Base-by-base conservation (phyloP, 1,284 basidiomycete species). In the Marasmius sp. region DNA sequence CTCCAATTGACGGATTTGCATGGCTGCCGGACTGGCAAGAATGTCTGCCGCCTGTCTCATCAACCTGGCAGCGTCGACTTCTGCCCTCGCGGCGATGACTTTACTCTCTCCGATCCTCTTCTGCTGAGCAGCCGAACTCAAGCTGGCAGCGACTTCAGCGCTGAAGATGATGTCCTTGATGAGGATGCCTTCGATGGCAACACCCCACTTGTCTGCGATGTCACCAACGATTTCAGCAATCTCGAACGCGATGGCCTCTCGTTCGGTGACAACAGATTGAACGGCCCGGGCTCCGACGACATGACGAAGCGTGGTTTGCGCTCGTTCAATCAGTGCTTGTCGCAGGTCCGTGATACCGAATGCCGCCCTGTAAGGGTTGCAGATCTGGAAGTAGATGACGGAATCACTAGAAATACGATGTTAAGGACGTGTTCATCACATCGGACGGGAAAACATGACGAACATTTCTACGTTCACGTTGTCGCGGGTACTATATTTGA, bases 1-100 rank as follows among this genome's bases (percentile, higher is more conserved):
- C 77, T 97, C 95, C 67, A 98, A 85, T 73, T 97, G 94, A 65
- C 96, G 85, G 74, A 98, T 98, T 77, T 97, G 95, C 94, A 98
- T 97, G 62, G 95, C 96, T 27, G 95, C 94, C 18, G 94, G 95
- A 8, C 88, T 91, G 12, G 94, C 93, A 69, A 97, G 83, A 69
- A 97, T 96, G 77, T 97, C 90, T 59, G 94, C 93, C 6, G 94
- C 93, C 74, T 95, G 93, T 61, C 94, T 84, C 95, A 98, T 97
- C 72, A 98, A 87, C 68, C 93, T 87, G 49, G 96, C 95, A 45
- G 94, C 84, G 73, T 97, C 94, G 65, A 98, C 96, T 79, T 98
- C 96, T 18, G 96, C 97, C 64, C 94, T 86, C 0, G 96, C 97
- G 52, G 95, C 95, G 69, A 98, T 98, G 72, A 98, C 94, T 77